These are phyloP conservation scores for Nannochloropsis gaditana DNA, from an alignment of 108 stramenopile species.

Conservation along the genomic window DNA sequence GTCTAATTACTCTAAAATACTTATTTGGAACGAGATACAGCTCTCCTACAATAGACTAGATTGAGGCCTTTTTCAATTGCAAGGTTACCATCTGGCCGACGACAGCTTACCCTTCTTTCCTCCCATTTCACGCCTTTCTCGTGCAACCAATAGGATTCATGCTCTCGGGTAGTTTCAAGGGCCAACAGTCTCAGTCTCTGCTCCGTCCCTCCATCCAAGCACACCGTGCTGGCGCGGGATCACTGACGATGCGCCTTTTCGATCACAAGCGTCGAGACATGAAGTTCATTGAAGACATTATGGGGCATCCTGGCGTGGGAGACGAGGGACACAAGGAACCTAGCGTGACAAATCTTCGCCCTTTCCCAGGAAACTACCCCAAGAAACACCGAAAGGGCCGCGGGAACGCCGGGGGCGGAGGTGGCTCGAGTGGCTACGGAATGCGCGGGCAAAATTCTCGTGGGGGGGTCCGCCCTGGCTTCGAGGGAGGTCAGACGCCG, in stretches of 20 bases:
- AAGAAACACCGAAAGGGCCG: constrained; percentile 75
- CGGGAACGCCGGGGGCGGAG: constrained; percentile 92
- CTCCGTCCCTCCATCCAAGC: not conserved
- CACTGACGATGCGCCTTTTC: constrained; percentile 1
- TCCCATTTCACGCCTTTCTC: not conserved
- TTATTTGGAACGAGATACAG: too few relatives aligned
- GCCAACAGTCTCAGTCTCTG: not conserved
- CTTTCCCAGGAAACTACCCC: constrained; percentile 36
- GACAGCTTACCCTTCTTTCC: not conserved
- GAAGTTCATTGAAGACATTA: not conserved
- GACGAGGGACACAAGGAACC: constrained; percentile 16
- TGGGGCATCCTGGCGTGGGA: not conserved
- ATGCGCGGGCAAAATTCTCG: constrained; percentile 96
- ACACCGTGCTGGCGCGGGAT: not conserved
- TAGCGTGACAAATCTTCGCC: not conserved
- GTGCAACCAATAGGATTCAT: not conserved
- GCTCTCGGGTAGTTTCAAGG: constrained; percentile 16
- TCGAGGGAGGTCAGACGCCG: constrained; percentile 91
- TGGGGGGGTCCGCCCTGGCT: constrained; percentile 74
- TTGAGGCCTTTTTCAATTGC: too few relatives aligned
- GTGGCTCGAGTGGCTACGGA: constrained; percentile 91
- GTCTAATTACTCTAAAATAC: too few relatives aligned
- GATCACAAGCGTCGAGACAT: not conserved
- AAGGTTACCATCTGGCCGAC: too few relatives aligned
- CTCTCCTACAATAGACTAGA: too few relatives aligned